Evolutionary conservation across 345 rosid species (phyloP), one percentile per base, ranked within the genome.

Genomic region (Trapa incisa): DNA sequence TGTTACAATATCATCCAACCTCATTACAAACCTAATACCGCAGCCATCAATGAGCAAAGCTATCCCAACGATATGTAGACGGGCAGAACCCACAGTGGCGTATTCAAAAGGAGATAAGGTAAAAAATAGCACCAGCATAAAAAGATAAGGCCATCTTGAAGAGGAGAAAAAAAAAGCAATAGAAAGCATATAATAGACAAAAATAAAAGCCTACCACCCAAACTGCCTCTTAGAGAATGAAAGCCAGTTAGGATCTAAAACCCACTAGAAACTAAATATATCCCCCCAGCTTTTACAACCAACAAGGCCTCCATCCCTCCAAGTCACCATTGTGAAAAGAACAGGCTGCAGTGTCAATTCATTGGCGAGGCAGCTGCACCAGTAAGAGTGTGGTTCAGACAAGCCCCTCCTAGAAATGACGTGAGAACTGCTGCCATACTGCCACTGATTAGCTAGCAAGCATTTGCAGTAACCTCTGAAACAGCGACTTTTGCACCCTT

Each of bases 231-330:
- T 65, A 64, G 45, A 37, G 38, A 68, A 67, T 37, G 15, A 67
- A 69, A 73, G 67, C 77, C 70, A 47, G 80, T 70, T 74, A 78
- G 75, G 47, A 75, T 73, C 78, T 68, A 67, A 74, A 65, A 69
- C 71, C 75, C 62, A 53, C 70, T 36, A 35, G 60, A 56, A 45
- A 63, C 60, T 5, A 5, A 22, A 58, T 38, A 58, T 2, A 32
- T 32, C 4, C 63, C 14, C 38, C 38, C 37, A 32, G 36, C 38
- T 50, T 50, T 50, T 16, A 15, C n/a, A 50, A 50, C 56, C 15
- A 50, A 16, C 6, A 29, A 50, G n/a, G 56, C 15, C 15, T 32
- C 16, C 13, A 58, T 38, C 33, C 37, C 37, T 33, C 3, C 63
- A 58, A 58, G 14, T 15, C 1, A 1, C 9, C 37, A 22, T 22